These are phyloP conservation scores for Clavispora asparagi DNA, from an alignment of 805 yeast genomes.

Conservation along the genomic window DNA sequence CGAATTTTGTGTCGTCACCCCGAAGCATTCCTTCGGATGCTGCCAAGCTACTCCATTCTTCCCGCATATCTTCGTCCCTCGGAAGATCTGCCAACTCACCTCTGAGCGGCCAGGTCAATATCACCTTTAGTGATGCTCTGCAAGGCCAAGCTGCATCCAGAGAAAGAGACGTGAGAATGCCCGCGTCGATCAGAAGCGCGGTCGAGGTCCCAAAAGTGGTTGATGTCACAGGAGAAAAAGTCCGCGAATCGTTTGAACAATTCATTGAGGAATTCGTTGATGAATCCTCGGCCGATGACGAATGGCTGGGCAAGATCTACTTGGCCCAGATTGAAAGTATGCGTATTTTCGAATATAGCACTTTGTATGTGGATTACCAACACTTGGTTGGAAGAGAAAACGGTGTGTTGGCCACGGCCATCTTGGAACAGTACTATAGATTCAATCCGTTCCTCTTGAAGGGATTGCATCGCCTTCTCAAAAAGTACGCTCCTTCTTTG, in stretches of 20 bases:
- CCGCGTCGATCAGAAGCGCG: constrained; percentile 12
- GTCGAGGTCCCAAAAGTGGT: constrained; percentile 69
- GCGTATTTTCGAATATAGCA: constrained; percentile 67
- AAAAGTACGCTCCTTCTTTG: constrained; percentile 68
- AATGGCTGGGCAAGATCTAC: constrained; percentile 56
- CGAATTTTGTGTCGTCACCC: constrained; percentile 42
- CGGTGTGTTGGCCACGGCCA: constrained; percentile 85
- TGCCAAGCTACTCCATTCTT: constrained; percentile 33
- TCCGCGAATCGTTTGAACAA: constrained; percentile 82
- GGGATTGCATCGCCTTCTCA: constrained; percentile 70
- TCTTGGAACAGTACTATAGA: constrained; percentile 86
- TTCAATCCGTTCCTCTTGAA: constrained; percentile 78
- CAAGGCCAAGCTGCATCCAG: constrained; percentile 23
- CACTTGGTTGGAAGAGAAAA: constrained; percentile 73
- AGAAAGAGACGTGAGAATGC: constrained; percentile 49
- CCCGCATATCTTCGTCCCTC: constrained; percentile 40
- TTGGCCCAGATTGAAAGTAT: constrained; percentile 76
- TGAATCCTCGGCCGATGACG: constrained; percentile 26
- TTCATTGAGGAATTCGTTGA: constrained; percentile 67
- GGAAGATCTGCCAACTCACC: constrained; percentile 35
- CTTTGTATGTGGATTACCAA: constrained; percentile 79
- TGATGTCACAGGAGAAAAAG: constrained; percentile 91
- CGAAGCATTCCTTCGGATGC: constrained; percentile 41
- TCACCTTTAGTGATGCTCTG: constrained; percentile 19
- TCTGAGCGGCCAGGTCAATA: constrained; percentile 18